These are phyloP conservation scores for Bacterosira constricta DNA, from an alignment of 108 stramenopile species.

Conservation along the genomic window DNA sequence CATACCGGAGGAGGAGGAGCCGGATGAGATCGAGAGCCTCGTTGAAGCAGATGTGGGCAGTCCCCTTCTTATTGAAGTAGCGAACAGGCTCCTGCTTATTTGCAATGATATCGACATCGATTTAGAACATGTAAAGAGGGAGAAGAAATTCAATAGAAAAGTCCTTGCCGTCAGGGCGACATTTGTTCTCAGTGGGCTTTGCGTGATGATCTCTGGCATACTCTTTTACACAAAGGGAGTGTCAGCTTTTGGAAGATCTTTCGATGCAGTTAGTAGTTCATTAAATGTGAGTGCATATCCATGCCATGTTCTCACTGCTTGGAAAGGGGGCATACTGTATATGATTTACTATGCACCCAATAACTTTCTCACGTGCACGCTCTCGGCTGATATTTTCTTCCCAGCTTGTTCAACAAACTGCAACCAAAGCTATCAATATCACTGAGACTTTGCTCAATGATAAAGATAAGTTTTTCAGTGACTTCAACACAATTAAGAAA, in stretches of 20 bases:
- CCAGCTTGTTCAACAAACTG: constrained; percentile 14
- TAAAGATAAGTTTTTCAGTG: not conserved
- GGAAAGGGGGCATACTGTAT: not conserved
- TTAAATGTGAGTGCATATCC: constrained; percentile 8
- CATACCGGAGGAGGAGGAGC: not conserved
- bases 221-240: constrained; percentile 30
- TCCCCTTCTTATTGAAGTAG: too few species aligned
- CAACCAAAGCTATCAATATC: constrained; percentile 5
- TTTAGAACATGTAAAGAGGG: not conserved
- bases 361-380: not conserved
- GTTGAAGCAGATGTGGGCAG: not conserved
- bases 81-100: too few species aligned
- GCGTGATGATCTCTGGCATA: constrained; percentile 7
- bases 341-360: not conserved
- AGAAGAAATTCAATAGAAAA: constrained; percentile 22
- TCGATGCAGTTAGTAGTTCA: not conserved
- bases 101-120: constrained; percentile 7
- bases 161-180: constrained; percentile 7
- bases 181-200: constrained; percentile 21
- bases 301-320: not conserved
- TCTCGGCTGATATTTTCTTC: not conserved
- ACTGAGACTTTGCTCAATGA: constrained; percentile 9
- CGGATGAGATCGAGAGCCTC: not conserved
- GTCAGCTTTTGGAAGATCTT: constrained; percentile 5
- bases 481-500: not conserved